Evolutionary conservation across 345 rosid species (phyloP), one percentile per base, ranked within the genome.

Genomic region (Corchorus capsularis): DNA sequence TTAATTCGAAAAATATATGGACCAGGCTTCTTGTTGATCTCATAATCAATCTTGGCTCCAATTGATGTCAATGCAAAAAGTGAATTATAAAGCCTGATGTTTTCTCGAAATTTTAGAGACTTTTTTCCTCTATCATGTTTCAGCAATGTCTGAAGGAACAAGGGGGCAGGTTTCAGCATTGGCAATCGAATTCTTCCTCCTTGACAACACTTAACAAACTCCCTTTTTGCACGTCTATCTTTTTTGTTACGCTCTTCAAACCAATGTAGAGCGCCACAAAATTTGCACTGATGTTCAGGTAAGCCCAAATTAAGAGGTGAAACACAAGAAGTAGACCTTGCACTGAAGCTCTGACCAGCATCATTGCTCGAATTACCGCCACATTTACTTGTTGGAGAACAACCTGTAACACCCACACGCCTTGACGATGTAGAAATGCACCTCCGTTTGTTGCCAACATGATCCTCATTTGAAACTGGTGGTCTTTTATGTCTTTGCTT

Each of bases 261-360:
- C 65, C 39, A 61, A 61, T 16, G 12, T 11, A 61, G 15, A 61
- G 65, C 65, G 12, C 65, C 65, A 61, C 65, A 61, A 61, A 20
- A 20, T 61, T 61, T 9, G 39, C 39, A 12, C 12, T 20, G 41
- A 61, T 20, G 20, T 13, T 61, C 35, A 4, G 65, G 65, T 7
- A 12, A 20, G 15, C 65, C 39, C 1, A 56, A 56, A 14, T 56
- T 27, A 56, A 61, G 39, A 9, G 50, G 50, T 13, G 11, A 10
- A 47, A 9, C 50, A 10, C 13, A 47, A 47, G 50, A 47, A 10
- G 50, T 47, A 9, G 50, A 47, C 50, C 50, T 47, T 47, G 50
- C 50, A 47, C 11, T 47, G 50, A 47, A 8, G 50, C 50, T 3
- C 50, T 47, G 50, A 8, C 3, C 50, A 47, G 11, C 50, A 47